These are phyloP conservation scores for Paramyrothecium sp. DNA, from an alignment of 2,329 filamentous ascomycete species.

Conservation along the genomic window DNA sequence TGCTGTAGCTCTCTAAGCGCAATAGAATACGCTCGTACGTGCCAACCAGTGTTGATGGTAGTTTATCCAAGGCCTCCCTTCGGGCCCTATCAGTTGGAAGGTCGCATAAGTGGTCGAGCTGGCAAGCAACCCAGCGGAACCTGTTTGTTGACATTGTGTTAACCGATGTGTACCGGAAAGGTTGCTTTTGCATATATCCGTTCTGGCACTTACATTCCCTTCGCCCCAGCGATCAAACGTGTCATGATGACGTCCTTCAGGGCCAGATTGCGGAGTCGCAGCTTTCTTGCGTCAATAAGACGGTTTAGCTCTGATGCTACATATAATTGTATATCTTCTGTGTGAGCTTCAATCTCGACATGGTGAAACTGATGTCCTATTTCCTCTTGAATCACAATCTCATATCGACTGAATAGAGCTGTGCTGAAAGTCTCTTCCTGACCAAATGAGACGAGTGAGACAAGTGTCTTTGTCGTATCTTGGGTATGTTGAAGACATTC, in stretches of 20 bases:
- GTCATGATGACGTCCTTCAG: constrained; percentile 11
- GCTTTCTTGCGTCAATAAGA: not conserved
- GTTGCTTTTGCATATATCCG: not conserved
- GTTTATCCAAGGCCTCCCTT: constrained; percentile 4
- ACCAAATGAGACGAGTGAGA: not conserved
- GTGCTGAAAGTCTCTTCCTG: not conserved
- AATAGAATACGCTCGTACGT: constrained; percentile 11
- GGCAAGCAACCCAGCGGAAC: constrained; percentile 18
- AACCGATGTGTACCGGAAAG: accelerated
- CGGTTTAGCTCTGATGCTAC: constrained; percentile 9
- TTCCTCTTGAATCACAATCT: not conserved
- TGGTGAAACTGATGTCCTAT: not conserved
- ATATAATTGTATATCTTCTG: constrained; percentile 9
- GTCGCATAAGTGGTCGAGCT: constrained; percentile 14
- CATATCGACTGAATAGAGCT: constrained; percentile 9
- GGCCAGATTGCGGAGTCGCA: not conserved
- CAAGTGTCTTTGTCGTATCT: not conserved
- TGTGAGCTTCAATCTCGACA: constrained; percentile 5
- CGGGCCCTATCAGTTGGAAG: constrained; percentile 7
- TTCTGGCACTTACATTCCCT: constrained; percentile 9
- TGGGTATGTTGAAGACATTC: constrained; percentile 4
- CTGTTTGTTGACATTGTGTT: not conserved
- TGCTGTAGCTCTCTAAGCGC: constrained; percentile 3
- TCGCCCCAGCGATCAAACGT: not conserved
- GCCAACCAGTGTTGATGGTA: constrained; percentile 3